Percentiles rank a stretch among this genome's conserved stretches.
Evolutionary conservation across 495 filamentous ascomycete genomes (phyloP).

Genomic region (Neurospora sp.): DNA sequence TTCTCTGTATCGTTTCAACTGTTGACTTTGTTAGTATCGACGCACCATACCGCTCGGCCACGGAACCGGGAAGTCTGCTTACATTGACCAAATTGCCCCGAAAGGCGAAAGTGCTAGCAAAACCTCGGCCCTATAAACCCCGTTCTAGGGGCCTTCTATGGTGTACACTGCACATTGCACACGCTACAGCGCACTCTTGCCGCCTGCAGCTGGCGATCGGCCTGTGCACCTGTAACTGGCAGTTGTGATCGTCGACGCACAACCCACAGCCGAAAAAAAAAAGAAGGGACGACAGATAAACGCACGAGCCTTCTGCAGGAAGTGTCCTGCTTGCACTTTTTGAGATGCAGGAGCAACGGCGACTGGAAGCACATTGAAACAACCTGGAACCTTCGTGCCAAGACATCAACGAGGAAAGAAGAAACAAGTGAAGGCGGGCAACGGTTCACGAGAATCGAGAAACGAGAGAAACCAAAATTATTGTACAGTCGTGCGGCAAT

Average conservation of each 20-base stretch:
- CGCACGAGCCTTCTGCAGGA: not conserved
- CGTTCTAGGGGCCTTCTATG: not conserved
- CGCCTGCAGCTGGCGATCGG: not conserved
- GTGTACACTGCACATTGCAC: not conserved
- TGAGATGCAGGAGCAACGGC: not conserved
- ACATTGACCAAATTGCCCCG: constrained; percentile 29
- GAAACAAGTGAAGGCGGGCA: not conserved
- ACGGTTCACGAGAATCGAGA: not conserved
- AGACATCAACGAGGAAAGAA: not conserved
- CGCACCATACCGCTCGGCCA: constrained; percentile 5
- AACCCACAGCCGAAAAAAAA: not conserved
- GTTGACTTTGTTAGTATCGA: constrained; percentile 10
- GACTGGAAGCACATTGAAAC: not conserved
- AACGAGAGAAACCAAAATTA: not conserved
- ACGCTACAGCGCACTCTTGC: not conserved
- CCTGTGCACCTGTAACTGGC: not conserved
- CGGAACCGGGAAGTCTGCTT: not conserved
- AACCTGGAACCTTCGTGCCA: not conserved
- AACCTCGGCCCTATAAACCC: not conserved
- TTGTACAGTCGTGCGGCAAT: not conserved
- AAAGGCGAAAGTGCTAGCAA: constrained; percentile 6
- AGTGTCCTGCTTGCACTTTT: not conserved
- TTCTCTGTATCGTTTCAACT: constrained; percentile 53
- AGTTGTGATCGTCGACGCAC: not conserved
- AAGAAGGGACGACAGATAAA: not conserved